Percentiles rank a stretch among this genome's conserved stretches.
phyloP scores from a whole-genome alignment of 1,139 yeast species.

The Candida sojae region DNA sequence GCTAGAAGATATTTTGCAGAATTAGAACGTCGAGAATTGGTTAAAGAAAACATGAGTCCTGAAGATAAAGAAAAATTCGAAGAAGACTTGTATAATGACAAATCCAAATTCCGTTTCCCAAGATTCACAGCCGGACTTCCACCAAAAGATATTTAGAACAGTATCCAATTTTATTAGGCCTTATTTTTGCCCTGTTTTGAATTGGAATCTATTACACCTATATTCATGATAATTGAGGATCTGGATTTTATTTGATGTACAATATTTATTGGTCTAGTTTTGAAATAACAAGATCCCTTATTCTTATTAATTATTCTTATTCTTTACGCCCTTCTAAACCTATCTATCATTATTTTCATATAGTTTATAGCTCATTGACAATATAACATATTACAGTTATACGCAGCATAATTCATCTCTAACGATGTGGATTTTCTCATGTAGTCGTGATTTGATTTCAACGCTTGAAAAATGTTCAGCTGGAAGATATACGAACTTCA shows the following conservation, averaged over 20 bases:
- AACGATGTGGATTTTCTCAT: no score
- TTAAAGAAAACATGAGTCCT: slow-evolving; percentile 44
- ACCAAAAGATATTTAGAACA: slow-evolving; percentile 19
- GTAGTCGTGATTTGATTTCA: no score
- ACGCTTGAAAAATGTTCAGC: no score
- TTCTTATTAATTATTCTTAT: no score
- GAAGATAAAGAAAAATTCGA: slow-evolving; percentile 44
- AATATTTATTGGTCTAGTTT: no score
- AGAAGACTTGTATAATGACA: slow-evolving; percentile 46
- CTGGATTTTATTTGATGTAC: no score
- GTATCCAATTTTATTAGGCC: no score
- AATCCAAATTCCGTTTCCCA: slow-evolving; percentile 49
- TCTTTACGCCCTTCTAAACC: neutral
- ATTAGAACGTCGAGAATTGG: slow-evolving; percentile 64
- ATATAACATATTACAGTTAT: neutral
- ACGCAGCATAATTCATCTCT: no score
- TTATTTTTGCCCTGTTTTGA: no score
- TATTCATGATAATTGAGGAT: no score
- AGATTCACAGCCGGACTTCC: slow-evolving; percentile 44
- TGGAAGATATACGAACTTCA: no score
- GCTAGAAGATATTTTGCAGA: slow-evolving; percentile 74
- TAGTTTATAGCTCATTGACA: neutral
- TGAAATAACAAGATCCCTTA: no score
- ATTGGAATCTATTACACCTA: neutral
- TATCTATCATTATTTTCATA: neutral